Base-by-base conservation (phyloP, 2,329 filamentous ascomycete genomes). In the Fusarium papillatum region DNA sequence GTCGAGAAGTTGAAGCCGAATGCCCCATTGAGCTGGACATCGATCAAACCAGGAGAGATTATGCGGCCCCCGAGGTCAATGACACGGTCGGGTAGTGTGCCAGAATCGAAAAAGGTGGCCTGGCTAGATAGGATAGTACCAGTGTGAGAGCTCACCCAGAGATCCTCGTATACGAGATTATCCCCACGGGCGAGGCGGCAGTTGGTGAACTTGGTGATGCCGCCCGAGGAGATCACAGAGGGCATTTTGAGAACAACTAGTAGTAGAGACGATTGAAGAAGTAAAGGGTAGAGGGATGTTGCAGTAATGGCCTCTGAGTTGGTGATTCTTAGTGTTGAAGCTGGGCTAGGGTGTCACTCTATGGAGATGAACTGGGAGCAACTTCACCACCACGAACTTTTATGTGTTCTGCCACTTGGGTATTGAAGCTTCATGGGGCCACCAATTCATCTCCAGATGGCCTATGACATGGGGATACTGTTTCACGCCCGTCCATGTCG, bases 1-100 rank as follows among this genome's bases (percentile, higher is more conserved):
- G 92, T 91, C 4, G 95, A 97, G 83, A 97, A 98, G 86, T 98
- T 96, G 87, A 98, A 97, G 68, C 95, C 95, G 79, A 95, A 96
- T 13, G 94, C 95, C 59, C 96, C 96, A 80, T 98, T 98, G 78
- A 98, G 92, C 84, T 98, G 96, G 64, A 94, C 93, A 76, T 98
- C 96, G 78, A 98, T 97, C 81, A 98, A 89, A 29, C 96, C 96
- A 0, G 96, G 95, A 1, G 94, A 92, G 24, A 98, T 83, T 75
- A 98, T 96, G 78, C 95, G 95, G 68, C 95, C 95, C 63, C 92
- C 90, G 2, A 98, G 91, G 80, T 98, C 92, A 78, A 98, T 88
- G 66, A 93, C 92, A 76, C 92, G 85, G 81, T 96, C 94, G 2
- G 96, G 95, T 3, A 93, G 87, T 64, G 89, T 86, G 50, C 92